These are phyloP conservation scores for Geranomyces michiganensis DNA, from an alignment of 192 early-diverging fungal genomes.

Conservation along the genomic window DNA sequence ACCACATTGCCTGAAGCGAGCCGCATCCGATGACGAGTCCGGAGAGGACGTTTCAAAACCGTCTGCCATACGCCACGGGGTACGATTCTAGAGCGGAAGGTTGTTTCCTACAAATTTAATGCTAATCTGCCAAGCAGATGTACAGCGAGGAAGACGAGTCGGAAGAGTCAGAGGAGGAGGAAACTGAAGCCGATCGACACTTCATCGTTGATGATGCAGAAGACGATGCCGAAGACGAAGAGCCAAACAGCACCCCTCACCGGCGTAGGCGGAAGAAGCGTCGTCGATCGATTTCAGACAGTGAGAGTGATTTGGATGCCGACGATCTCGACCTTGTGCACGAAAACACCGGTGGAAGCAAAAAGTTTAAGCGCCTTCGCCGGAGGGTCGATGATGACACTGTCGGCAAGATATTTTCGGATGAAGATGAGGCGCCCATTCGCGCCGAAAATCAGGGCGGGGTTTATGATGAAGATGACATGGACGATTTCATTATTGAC, in stretches of 20 bases:
- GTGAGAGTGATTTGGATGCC: constrained; percentile 81
- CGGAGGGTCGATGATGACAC: constrained; percentile 70
- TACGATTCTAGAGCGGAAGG: neutral
- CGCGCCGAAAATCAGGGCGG: constrained; percentile 15
- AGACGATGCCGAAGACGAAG: constrained; percentile 60
- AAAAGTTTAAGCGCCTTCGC: constrained; percentile 68
- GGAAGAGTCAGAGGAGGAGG: constrained; percentile 43
- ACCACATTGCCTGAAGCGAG: too few species aligned
- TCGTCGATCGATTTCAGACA: constrained; percentile 56
- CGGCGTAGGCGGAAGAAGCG: constrained; percentile 63
- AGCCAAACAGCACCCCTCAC: constrained; percentile 8
- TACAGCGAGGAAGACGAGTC: constrained; percentile 42
- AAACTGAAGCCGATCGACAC: constrained; percentile 53
- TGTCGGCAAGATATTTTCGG: constrained; percentile 71
- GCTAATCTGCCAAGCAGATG: constrained; percentile 7
- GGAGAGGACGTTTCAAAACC: constrained; percentile 35
- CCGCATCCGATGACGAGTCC: constrained; percentile 1
- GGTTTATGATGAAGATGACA: constrained; percentile 51
- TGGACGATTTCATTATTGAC: constrained; percentile 54
- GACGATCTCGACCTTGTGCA: constrained; percentile 92
- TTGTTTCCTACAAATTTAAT: neutral
- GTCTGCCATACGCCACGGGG: constrained; percentile 27
- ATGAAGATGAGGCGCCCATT: constrained; percentile 55
- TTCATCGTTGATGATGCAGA: constrained; percentile 63
- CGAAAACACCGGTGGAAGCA: constrained; percentile 75